Percentiles rank a stretch among this genome's conserved stretches.
phyloP scores from a whole-genome alignment of 805 yeast genomes.

The Schwanniomyces occidentalis region DNA sequence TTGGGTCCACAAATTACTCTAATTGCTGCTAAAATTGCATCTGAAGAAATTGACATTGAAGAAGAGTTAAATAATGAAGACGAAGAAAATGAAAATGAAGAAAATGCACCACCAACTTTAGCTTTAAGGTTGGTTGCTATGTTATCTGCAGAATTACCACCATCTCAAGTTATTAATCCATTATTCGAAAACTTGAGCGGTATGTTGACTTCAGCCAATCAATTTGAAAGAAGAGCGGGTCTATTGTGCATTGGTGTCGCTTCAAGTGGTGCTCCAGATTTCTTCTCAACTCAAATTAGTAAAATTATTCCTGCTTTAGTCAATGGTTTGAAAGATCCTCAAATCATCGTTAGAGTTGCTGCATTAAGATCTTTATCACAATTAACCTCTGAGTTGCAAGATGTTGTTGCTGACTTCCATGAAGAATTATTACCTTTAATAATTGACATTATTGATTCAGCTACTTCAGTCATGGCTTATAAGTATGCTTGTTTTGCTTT shows the following conservation, averaged over 20 bases:
- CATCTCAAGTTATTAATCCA: constrained; percentile 85
- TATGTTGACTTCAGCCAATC: constrained; percentile 57
- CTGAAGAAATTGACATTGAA: constrained; percentile 75
- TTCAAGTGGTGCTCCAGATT: constrained; percentile 94
- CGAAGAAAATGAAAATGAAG: constrained; percentile 93
- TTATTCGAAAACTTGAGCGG: constrained; percentile 63
- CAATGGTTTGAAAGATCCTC: constrained; percentile 73
- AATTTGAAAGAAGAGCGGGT: constrained; percentile 84
- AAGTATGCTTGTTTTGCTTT: constrained; percentile 88
- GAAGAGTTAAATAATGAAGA: constrained; percentile 76
- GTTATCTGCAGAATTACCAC: constrained; percentile 84
- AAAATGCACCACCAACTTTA: constrained; percentile 72
- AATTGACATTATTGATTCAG: constrained; percentile 82
- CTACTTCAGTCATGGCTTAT: constrained; percentile 79
- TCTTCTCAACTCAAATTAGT: constrained; percentile 69
- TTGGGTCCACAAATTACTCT: constrained; percentile 79
- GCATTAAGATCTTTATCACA: constrained; percentile 80
- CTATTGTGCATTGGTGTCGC: constrained; percentile 78
- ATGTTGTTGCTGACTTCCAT: constrained; percentile 80
- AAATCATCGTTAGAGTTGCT: constrained; percentile 76
- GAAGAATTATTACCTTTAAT: constrained; percentile 81
- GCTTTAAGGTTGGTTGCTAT: constrained; percentile 79
- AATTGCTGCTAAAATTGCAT: constrained; percentile 72
- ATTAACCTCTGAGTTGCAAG: constrained; percentile 82
- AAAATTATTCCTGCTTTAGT: constrained; percentile 72